Evolutionary conservation across 2,329 filamentous ascomycete species (phyloP).

Genomic region (Fusarium xyrophilum): DNA sequence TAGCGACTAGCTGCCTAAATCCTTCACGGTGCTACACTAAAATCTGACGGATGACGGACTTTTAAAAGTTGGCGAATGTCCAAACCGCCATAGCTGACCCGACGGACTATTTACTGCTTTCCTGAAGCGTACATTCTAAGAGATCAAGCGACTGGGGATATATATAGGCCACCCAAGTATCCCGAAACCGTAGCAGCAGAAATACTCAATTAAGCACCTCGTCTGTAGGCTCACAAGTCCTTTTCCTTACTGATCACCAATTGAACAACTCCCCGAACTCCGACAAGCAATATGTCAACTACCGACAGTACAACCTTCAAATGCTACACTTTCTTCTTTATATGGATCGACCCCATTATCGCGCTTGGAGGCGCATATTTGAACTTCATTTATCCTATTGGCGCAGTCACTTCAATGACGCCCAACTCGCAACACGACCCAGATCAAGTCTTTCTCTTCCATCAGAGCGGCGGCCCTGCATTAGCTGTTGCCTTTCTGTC

Average conservation of each 20-base stretch:
- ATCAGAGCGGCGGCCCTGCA: background rate
- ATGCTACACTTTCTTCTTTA: background rate
- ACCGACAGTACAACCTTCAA: background rate
- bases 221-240: background rate
- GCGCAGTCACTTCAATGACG: background rate
- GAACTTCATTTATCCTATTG: background rate
- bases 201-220: too few relatives aligned
- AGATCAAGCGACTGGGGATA: accelerated
- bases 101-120: background rate
- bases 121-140: background rate
- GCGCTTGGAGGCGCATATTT: background rate
- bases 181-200: background rate
- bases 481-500: background rate
- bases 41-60: background rate
- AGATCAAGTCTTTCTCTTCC: background rate
- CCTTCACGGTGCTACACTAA: background rate
- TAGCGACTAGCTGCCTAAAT: background rate
- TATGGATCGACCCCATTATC: background rate
- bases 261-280: background rate
- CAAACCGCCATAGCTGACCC: background rate
- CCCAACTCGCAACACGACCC: background rate
- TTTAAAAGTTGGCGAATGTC: background rate
- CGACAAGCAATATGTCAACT: background rate
- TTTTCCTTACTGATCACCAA: background rate
- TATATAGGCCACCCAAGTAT: background rate